Percentiles rank a stretch among this genome's conserved stretches.
Evolutionary conservation across 495 filamentous ascomycete species (phyloP).

Genomic region (Hypoxylon rickii): DNA sequence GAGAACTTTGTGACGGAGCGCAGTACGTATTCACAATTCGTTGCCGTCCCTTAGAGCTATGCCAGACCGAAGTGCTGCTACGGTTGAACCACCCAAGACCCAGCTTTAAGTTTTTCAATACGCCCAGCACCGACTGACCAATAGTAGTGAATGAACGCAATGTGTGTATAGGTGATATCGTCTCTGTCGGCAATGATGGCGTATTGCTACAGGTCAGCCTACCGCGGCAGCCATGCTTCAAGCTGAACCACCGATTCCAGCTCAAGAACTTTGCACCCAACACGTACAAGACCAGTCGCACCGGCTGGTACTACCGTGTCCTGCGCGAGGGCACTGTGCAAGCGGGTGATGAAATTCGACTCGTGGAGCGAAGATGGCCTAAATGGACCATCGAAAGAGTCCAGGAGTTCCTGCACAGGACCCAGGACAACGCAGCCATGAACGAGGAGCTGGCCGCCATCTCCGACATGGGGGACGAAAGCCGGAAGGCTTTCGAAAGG

Average conservation of each 20-base stretch:
- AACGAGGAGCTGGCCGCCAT: constrained; percentile 53
- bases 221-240: constrained; percentile 61
- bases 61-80: not conserved
- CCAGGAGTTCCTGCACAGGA: constrained; percentile 59
- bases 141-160: constrained; percentile 58
- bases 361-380: constrained; percentile 51
- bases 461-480: constrained; percentile 53
- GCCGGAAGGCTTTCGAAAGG: constrained; percentile 44
- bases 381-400: constrained; percentile 60
- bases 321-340: constrained; percentile 50
- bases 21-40: constrained; percentile 19
- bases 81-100: too few relatives aligned
- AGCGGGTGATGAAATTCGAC: constrained; percentile 51
- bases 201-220: constrained; percentile 50
- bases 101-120: not conserved
- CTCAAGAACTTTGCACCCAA: constrained; percentile 57
- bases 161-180: constrained; percentile 61
- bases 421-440: constrained; percentile 46
- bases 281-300: constrained; percentile 56
- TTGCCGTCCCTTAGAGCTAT: not conserved
- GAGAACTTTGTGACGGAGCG: constrained; percentile 58
- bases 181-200: constrained; percentile 46
- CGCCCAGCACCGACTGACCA: not conserved
- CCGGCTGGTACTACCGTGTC: constrained; percentile 62
- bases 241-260: constrained; percentile 61